Percentiles rank a stretch among this genome's conserved stretches.
These are phyloP conservation scores for Citrus hindsii DNA, from an alignment of 345 rosid species.

Conservation along the genomic window DNA sequence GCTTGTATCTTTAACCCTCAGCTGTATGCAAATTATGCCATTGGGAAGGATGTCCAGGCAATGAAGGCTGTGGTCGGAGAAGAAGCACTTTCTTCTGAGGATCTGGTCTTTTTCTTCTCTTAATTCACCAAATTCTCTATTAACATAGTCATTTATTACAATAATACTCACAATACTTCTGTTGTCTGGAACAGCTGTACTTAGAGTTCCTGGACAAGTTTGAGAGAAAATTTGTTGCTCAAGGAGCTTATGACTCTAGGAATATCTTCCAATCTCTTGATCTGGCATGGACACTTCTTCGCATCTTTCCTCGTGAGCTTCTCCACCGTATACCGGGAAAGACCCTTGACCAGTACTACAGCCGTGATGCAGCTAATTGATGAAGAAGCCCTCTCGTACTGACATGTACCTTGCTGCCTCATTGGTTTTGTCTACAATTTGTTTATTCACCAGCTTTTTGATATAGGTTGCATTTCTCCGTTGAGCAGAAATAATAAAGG, in stretches of 20 bases:
- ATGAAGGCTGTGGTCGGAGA: conserved; percentile 99
- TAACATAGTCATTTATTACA: not conserved
- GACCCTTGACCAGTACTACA: conserved; percentile 82
- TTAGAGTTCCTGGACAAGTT: conserved; percentile 92
- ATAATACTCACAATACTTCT: conserved; percentile 14
- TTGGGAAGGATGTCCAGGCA: conserved; percentile 97
- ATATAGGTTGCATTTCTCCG: not conserved
- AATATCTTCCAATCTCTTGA: conserved; percentile 93
- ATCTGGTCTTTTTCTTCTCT: conserved; percentile 53
- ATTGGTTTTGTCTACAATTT: not conserved
- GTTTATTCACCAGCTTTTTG: conserved; percentile 4
- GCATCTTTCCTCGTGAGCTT: conserved; percentile 97
- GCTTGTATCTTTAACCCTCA: conserved; percentile 25
- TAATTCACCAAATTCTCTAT: not conserved
- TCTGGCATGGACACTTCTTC: conserved; percentile 94
- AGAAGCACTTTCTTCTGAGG: conserved; percentile 98
- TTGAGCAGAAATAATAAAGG: conserved; percentile 7
- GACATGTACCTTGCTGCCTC: not conserved
- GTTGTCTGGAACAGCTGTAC: conserved; percentile 60
- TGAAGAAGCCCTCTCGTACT: not conserved
- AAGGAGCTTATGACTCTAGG: conserved; percentile 97
- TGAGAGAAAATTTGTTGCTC: conserved; percentile 87
- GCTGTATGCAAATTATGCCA: conserved; percentile 95
- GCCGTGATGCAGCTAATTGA: conserved; percentile 63
- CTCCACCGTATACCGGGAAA: conserved; percentile 98